A percentile compares a stretch with the other conserved stretches of the same genome.
These are phyloP conservation scores for Fusarium sp. DNA, from an alignment of 2,329 filamentous ascomycete species.

Conservation along the genomic window DNA sequence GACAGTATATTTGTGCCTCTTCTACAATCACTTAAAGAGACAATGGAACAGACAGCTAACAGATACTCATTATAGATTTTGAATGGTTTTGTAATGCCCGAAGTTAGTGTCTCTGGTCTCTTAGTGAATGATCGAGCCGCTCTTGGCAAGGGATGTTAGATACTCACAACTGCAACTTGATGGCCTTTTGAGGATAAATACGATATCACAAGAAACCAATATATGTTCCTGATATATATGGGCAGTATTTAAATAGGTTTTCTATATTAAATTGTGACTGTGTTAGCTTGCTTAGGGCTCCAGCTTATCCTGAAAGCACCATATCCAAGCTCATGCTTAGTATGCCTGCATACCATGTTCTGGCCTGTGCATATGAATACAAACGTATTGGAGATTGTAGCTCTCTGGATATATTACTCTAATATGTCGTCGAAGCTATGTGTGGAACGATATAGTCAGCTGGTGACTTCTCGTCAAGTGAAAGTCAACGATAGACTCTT, in stretches of 20 bases:
- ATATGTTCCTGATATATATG: background rate
- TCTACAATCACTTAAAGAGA: fast-evolving
- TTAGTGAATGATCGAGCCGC: background rate
- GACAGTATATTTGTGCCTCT: no score
- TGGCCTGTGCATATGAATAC: background rate
- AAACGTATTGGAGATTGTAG: fast-evolving
- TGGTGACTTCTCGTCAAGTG: background rate
- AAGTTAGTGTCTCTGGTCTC: background rate
- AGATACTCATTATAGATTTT: fast-evolving
- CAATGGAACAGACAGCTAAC: background rate
- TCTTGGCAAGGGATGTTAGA: background rate
- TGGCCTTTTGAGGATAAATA: background rate
- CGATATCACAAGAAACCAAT: background rate
- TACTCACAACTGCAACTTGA: background rate
- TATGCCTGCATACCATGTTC: background rate
- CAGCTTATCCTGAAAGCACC: background rate
- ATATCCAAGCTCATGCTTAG: background rate
- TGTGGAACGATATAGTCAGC: background rate
- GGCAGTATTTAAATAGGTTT: fast-evolving
- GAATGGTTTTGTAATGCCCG: background rate
- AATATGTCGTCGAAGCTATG: fast-evolving
- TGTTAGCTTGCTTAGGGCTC: background rate
- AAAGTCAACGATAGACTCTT: background rate
- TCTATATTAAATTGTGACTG: background rate
- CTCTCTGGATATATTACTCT: fast-evolving